Conservation (phyloP, 2,329 filamentous ascomycete genomes). For the Metarhizium brunneum region DNA sequence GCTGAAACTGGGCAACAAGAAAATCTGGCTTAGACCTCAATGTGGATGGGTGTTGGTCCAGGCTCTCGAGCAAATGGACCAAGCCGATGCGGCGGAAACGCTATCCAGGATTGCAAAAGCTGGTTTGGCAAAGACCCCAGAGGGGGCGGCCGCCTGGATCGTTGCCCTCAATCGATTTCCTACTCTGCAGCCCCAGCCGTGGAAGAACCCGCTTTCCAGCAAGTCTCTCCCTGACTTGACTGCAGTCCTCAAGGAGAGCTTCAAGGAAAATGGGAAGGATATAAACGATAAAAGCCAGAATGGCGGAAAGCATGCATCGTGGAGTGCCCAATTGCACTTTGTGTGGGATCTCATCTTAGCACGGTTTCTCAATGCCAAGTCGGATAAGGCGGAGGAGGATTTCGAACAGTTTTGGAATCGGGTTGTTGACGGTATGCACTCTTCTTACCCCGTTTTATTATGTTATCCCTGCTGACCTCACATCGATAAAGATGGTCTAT, state of each 20-base stretch:
- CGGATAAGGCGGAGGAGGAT: conserved; percentile 27
- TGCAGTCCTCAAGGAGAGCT: conserved; percentile 70
- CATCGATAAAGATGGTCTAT: conserved; percentile 58
- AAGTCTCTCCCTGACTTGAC: conserved; percentile 61
- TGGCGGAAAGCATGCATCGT: conserved; percentile 58
- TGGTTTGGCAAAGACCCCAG: conserved; percentile 68
- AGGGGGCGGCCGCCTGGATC: conserved; percentile 86
- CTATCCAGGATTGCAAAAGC: conserved; percentile 53
- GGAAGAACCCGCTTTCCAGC: conserved; percentile 66
- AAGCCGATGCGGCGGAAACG: conserved; percentile 50
- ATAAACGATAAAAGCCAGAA: conserved; percentile 27
- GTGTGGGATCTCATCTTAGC: conserved; percentile 76
- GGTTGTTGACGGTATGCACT: conserved; percentile 67
- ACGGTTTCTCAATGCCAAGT: conserved; percentile 33
- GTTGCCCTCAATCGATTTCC: conserved; percentile 56
- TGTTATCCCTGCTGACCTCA: conserved; percentile 13
- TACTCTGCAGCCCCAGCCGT: conserved; percentile 55
- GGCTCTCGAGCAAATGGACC: conserved; percentile 53
- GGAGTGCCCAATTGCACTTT: conserved; percentile 75
- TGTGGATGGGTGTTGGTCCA: conserved; percentile 77
- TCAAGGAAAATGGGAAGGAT: conserved; percentile 42
- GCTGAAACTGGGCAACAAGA: conserved; percentile 66
- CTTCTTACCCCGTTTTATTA: background rate
- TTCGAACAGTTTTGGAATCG: conserved; percentile 80
- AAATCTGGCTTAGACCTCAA: conserved; percentile 82